Evolutionary conservation across 768 basidiomycete genomes (phyloP).

Genomic region (Termitomyces sp.): DNA sequence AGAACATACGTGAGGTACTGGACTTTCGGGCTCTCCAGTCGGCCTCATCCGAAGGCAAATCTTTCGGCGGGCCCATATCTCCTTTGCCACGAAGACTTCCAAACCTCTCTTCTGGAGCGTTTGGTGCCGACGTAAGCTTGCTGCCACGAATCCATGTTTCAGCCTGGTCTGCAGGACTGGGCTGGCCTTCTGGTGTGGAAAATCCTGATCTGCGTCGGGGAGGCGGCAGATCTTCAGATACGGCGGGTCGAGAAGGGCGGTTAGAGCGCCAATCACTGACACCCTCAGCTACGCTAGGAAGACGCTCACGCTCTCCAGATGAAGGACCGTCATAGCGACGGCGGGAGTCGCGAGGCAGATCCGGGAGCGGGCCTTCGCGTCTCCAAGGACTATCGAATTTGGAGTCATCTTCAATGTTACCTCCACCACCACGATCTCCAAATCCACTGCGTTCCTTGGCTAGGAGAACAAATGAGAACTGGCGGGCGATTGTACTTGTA

Average conservation of each 20-base stretch:
- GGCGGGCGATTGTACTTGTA: background rate
- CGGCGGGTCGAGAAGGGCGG: slow-evolving; percentile 32
- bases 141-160: slow-evolving; percentile 74
- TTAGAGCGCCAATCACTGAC: slow-evolving; percentile 70
- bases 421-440: slow-evolving; percentile 23
- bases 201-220: slow-evolving; percentile 58
- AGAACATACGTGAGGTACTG: slow-evolving; percentile 55
- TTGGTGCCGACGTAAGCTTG: slow-evolving; percentile 58
- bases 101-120: slow-evolving; percentile 35
- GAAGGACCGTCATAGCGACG: slow-evolving; percentile 60
- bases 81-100: slow-evolving; percentile 43
- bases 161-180: slow-evolving; percentile 66
- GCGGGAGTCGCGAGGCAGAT: slow-evolving; percentile 57
- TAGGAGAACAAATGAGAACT: slow-evolving; percentile 24
- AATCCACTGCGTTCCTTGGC: slow-evolving; percentile 73
- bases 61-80: slow-evolving; percentile 51
- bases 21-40: slow-evolving; percentile 66
- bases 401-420: slow-evolving; percentile 57
- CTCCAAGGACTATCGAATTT: slow-evolving; percentile 87
- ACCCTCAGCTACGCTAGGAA: slow-evolving; percentile 53
- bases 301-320: slow-evolving; percentile 30
- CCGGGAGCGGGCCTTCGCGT: slow-evolving; percentile 81
- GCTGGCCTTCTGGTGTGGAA: slow-evolving; percentile 34
- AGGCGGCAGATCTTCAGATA: slow-evolving; percentile 43
- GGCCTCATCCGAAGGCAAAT: slow-evolving; percentile 45